A percentile compares a stretch with the other conserved stretches of the same genome.
Evolutionary conservation across 2,329 filamentous ascomycete genomes (phyloP).

Genomic region (Cercospora sp.): DNA sequence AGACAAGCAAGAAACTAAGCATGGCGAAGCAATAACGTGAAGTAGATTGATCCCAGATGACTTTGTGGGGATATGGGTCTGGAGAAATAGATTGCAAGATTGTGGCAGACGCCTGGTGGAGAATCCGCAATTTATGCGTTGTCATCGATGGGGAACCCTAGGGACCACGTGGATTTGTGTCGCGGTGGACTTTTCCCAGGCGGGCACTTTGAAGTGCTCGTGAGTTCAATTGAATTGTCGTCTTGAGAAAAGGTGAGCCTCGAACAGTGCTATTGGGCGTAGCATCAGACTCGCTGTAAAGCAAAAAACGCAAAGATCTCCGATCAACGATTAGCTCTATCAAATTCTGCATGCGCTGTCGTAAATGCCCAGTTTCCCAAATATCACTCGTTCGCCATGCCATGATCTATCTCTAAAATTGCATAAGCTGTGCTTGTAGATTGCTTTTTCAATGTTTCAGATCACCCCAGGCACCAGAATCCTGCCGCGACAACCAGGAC

Average conservation of each 20-base stretch:
- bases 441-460: not conserved
- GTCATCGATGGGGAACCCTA: not conserved
- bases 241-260: not conserved
- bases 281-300: not conserved
- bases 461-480: conserved; percentile 27
- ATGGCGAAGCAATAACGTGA: conserved; percentile 1
- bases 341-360: not conserved
- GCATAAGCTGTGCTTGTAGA: not conserved
- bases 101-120: not conserved
- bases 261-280: not conserved
- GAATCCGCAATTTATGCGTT: not conserved
- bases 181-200: not conserved
- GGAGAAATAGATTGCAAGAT: not conserved
- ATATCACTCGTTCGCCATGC: conserved; percentile 3
- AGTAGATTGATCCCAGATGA: not conserved
- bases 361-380: not conserved
- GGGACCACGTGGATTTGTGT: not conserved
- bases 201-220: not conserved
- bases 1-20: conserved; percentile 4
- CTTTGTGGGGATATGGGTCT: not conserved
- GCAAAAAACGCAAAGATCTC: not conserved
- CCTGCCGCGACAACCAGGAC: conserved; percentile 26
- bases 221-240: not conserved
- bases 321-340: not conserved
- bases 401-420: conserved; percentile 2